These are phyloP conservation scores for Mortierella sp. DNA, from an alignment of 371 early-diverging fungal genomes.

Conservation along the genomic window DNA sequence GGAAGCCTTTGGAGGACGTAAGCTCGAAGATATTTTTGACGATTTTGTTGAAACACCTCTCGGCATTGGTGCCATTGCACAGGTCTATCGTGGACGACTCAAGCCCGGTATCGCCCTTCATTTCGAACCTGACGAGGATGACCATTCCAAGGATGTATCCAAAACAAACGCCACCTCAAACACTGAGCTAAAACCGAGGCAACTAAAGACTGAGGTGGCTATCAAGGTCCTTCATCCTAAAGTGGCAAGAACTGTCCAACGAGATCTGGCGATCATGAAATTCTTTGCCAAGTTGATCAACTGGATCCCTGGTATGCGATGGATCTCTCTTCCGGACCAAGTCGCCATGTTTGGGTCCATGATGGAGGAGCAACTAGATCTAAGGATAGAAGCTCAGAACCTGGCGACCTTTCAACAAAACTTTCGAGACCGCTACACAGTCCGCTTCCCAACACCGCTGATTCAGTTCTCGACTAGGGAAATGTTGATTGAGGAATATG, in stretches of 20 bases:
- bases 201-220: constrained; percentile 77
- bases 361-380: constrained; percentile 93
- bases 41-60: constrained; percentile 79
- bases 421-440: constrained; percentile 65
- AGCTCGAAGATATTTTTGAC: constrained; percentile 81
- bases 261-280: constrained; percentile 85
- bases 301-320: constrained; percentile 79
- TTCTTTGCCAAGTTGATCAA: constrained; percentile 74
- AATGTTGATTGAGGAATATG: constrained; percentile 87
- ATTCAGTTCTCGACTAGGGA: constrained; percentile 67
- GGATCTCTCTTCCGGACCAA: constrained; percentile 90
- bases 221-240: constrained; percentile 95
- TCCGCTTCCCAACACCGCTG: constrained; percentile 81
- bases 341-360: constrained; percentile 88
- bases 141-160: not conserved
- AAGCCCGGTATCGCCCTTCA: constrained; percentile 59
- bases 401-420: constrained; percentile 74
- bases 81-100: constrained; percentile 83
- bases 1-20: constrained; percentile 67
- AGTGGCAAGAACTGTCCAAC: constrained; percentile 70
- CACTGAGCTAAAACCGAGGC: constrained; percentile 13
- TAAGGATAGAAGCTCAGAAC: constrained; percentile 86
- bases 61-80: constrained; percentile 97
- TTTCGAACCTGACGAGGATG: constrained; percentile 31
- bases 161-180: not conserved